Evolutionary conservation across 2,329 filamentous ascomycete genomes (phyloP), one percentile per base, ranked within the genome.

Genomic region (Hypoxylon sp.): DNA sequence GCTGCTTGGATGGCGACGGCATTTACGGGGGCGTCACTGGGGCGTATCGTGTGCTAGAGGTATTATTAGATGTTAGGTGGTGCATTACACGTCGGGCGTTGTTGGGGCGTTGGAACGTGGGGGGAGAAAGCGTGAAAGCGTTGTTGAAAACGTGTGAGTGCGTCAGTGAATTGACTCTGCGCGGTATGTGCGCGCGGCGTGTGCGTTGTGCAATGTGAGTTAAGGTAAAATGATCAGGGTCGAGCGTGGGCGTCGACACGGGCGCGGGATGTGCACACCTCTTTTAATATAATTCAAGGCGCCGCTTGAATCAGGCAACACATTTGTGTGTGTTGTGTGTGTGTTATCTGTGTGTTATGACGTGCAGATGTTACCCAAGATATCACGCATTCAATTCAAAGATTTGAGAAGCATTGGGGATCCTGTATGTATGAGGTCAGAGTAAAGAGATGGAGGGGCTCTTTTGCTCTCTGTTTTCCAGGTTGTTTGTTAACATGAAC

Each of bases 1-100:
- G 86, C 82, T 94, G 92, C 80, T 93, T 94, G 64, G 91, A 86
- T 64, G 88, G 86, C 54, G 89, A 83, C 76, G 89, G 85, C 89
- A 91, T 92, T 72, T 77, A 73, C 50, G 67, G 30, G 17, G 42
- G 37, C 50, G 50, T 51, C 17, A 30, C 11, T n/a, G 30, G 48
- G 17, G 50, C 33, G 49, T 31, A 56, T 64, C 42, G 59, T 37
- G 44, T 61, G 31, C 61, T 65, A 27, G 17, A 53, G 40, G 44
- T 61, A 59, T 58, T 66, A 62, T 64, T 48, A 35, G 61, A 53
- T 46, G 57, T 40, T 54, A 51, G 61, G 61, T 65, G 58, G 59
- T 31, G 65, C 63, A 65, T 62, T 62, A 63, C 59, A 65, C 31
- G 64, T 40, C 27, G 55, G 13, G 59, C 42, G 54, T 57, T 37